Evolutionary conservation across 139 green algal species (phyloP), one percentile per base, ranked within the genome.

Genomic region (Mesostigma viride): DNA sequence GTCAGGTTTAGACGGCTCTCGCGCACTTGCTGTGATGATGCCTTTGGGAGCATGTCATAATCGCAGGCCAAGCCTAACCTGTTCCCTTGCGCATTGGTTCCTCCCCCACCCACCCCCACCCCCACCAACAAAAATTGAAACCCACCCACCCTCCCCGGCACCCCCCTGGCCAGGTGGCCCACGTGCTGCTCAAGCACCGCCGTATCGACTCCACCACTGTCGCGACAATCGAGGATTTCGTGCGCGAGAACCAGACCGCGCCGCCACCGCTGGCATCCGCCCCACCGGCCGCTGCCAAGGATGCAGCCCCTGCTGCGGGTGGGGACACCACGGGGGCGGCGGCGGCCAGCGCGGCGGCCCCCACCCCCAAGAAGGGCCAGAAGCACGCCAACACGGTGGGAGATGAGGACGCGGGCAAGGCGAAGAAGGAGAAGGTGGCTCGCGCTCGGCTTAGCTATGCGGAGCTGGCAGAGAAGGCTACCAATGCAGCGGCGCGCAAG

Each of bases 191-290:
- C 28, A 59, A 58, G 58, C 58, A 82, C 28, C 53, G 53, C 30
- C 76, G 72, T 11, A 63, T 83, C 34, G 31, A 33, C 26, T n/a
- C 11, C 14, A 64, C 65, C 1, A 14, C 65, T n/a, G 85, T 81
- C 1, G 64, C 69, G 31, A 88, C 80, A 31, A 89, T 94, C 45
- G 61, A 71, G 31, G 76, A 67, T 24, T 98, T 98, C 80, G 83
- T 98, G 17, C 79, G 84, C 1, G 82, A 79, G n/a, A 97, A 98
- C 75, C 89, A 96, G 76, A 96, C 90, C 31, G 56, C 48, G 14
- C 36, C 69, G 30, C 70, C 70, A 26, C 31, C 40, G 8, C 53
- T 32, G 5, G 58, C 74, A 20, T 36, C 67, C 0, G 72, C 68
- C 1, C 58, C 80, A 20, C 24, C 61, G 2, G 56, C 75, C 2